Base-by-base conservation (phyloP, 2,329 filamentous ascomycete genomes). In the Colletotrichum tabaci region DNA sequence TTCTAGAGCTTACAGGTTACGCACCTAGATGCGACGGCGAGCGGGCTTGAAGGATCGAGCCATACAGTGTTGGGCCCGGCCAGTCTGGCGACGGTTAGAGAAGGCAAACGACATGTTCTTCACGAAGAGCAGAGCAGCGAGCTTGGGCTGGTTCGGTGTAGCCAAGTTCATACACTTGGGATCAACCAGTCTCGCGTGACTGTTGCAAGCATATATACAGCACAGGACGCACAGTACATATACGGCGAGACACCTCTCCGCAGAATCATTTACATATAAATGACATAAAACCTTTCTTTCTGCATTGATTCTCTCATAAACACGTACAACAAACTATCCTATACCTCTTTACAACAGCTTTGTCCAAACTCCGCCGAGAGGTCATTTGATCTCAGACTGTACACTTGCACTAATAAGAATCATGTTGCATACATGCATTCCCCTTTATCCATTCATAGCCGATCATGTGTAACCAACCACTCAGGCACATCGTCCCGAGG, bases 291-390 rank as follows among this genome's bases (percentile, higher is more conserved):
- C 13, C 23, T 55, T 42, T 10, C 23, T 61, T 30, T 30, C 44
- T 52, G 44, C 44, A 67, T 67, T 44, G 55, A 67, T 42, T 38
- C 21, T 50, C 50, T 42, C 35, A 21, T 38, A 67, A 38, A 61
- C 38, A 66, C 49, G 38, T 61, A 61, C 47, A 56, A 50, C 47
- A 46, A 56, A 57, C 47, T 38, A 53, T 35, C 23, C 23, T 50
- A 50, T 57, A 64, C 10, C 44, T 23, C 21, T 15, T 30, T 26
- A 18, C 35, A n/a, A 69, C 38, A 60, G 18, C 6, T 26, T 30
- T 69, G 23, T 53, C 60, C 53, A 66, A 52, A 13, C 10, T 18
- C 23, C 40, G 47, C 53, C 38, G 15, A 38, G 38, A 15, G 3
- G 23, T 23, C 38, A 12, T 2, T 52, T 35, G 15, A 50, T 26